Evolutionary conservation across 495 filamentous ascomycete species (phyloP).

Genomic region (Oleoguttula mirabilis): DNA sequence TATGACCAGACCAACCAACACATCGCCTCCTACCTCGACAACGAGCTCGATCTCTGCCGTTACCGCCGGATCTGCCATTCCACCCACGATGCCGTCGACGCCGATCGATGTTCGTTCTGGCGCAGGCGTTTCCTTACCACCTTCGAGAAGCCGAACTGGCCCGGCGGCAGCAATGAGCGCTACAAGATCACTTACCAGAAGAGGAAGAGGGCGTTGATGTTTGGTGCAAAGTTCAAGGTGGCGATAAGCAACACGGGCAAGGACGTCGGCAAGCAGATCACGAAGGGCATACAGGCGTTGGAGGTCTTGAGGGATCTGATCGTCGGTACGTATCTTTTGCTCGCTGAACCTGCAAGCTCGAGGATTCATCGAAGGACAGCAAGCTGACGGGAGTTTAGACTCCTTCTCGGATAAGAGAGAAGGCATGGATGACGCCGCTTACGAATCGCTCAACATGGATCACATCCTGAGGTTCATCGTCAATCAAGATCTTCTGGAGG

Average conservation of each 20-base stretch:
- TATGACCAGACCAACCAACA: constrained; percentile 21
- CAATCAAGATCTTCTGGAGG: constrained; percentile 4
- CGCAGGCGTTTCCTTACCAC: constrained; percentile 20
- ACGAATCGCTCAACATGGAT: constrained; percentile 6
- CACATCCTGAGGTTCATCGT: constrained; percentile 1
- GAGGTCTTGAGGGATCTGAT: constrained; percentile 24
- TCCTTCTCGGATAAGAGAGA: constrained; percentile 7
- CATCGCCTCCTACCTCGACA: constrained; percentile 25
- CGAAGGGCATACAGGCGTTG: too few species aligned
- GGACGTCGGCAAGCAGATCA: background rate
- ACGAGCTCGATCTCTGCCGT: constrained; percentile 23
- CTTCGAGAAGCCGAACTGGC: constrained; percentile 19
- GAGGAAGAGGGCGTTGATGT: constrained; percentile 15
- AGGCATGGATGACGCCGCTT: background rate
- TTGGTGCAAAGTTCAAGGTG: constrained; percentile 18
- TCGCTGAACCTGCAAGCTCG: too few species aligned
- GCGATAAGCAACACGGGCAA: constrained; percentile 13
- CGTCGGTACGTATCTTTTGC: constrained; percentile 18
- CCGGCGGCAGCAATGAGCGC: constrained; percentile 1
- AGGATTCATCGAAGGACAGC: background rate
- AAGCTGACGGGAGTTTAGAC: too few species aligned
- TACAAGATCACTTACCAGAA: constrained; percentile 24
- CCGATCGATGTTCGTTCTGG: constrained; percentile 25
- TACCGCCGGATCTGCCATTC: constrained; percentile 21
- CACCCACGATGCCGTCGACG: constrained; percentile 25